These are phyloP conservation scores for Exophiala sideris DNA, from an alignment of 2,329 filamentous ascomycete species.

Conservation along the genomic window DNA sequence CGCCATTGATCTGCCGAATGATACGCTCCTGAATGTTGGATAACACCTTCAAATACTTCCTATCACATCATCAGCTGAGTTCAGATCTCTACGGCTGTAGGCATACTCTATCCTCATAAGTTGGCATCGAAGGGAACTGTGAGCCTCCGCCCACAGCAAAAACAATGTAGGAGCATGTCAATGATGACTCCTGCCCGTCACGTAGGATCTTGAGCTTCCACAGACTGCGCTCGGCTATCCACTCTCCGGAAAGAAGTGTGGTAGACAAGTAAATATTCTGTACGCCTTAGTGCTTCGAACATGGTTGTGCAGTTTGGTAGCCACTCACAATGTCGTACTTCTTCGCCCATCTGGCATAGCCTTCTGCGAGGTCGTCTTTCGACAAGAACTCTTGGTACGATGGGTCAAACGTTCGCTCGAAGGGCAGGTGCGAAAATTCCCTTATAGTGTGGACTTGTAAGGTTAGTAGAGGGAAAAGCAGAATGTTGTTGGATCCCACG, in stretches of 20 bases:
- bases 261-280: conserved; percentile 44
- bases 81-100: too few species aligned
- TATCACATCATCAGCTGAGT: too few species aligned
- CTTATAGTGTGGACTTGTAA: conserved; percentile 8
- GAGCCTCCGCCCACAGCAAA: conserved; percentile 34
- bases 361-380: conserved; percentile 23
- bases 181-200: conserved; percentile 15
- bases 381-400: conserved; percentile 26
- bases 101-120: conserved; percentile 28
- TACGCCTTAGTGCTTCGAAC: conserved; percentile 17
- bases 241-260: conserved; percentile 37
- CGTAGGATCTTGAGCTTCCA: conserved; percentile 38
- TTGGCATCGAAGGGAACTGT: conserved; percentile 30
- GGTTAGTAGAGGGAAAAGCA: too few species aligned
- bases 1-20: conserved; percentile 32
- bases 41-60: conserved; percentile 41
- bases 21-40: conserved; percentile 36
- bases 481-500: neutral
- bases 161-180: conserved; percentile 32
- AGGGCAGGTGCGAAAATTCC: conserved; percentile 27
- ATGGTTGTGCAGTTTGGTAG: neutral
- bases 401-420: conserved; percentile 27
- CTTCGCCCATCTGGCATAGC: conserved; percentile 19
- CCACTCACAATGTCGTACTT: conserved; percentile 25
- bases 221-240: conserved; percentile 35